Percentiles rank a stretch among this genome's conserved stretches.
These are phyloP conservation scores for Teratosphaeria viscida DNA, from an alignment of 2,329 filamentous ascomycete species.

Conservation along the genomic window DNA sequence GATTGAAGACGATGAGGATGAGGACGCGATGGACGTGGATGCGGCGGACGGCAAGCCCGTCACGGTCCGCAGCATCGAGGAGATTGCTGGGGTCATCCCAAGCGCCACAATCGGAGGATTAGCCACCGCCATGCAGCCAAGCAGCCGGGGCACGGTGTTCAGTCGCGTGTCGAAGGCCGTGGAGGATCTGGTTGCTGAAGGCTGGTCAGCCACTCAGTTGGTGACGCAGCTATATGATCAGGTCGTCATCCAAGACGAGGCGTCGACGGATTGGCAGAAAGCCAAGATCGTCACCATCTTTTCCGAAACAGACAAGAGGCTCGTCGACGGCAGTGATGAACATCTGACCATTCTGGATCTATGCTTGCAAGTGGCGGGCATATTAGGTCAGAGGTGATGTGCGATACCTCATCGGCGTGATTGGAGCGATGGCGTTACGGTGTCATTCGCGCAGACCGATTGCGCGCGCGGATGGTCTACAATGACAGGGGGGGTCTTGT, in stretches of 20 bases:
- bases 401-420: neutral
- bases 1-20: conserved; percentile 50
- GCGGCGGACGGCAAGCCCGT: conserved; percentile 37
- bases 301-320: conserved; percentile 85
- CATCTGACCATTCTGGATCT: conserved; percentile 85
- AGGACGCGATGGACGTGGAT: conserved; percentile 43
- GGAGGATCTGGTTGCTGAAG: conserved; percentile 86
- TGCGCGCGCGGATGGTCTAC: neutral
- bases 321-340: conserved; percentile 92
- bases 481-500: neutral
- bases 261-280: conserved; percentile 74
- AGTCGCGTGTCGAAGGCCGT: conserved; percentile 66
- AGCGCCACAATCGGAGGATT: conserved; percentile 59
- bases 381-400: conserved; percentile 4
- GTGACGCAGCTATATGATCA: conserved; percentile 75
- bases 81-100: conserved; percentile 93
- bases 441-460: neutral
- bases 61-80: conserved; percentile 72
- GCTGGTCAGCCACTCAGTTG: conserved; percentile 89
- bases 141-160: conserved; percentile 50
- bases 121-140: conserved; percentile 59
- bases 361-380: conserved; percentile 54
- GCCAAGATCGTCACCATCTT: conserved; percentile 73
- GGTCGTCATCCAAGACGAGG: conserved; percentile 67
- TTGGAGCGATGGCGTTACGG: neutral